A percentile compares a stretch with the other conserved stretches of the same genome.
Conservation (phyloP, 495 filamentous ascomycete species). For the Aspergillus haitiensis region DNA sequence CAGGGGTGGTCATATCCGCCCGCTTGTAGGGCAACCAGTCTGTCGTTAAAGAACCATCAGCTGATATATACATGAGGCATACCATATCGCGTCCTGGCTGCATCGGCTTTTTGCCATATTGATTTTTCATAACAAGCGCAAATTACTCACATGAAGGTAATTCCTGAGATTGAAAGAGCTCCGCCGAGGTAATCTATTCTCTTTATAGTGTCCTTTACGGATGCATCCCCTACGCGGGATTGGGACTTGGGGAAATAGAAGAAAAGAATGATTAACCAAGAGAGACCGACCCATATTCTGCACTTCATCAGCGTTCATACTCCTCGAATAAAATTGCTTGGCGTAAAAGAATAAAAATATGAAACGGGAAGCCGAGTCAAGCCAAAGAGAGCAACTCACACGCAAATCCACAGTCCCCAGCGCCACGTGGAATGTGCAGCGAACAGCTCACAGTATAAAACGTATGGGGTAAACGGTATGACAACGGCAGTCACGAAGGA, state of each 20-base stretch:
- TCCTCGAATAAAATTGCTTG: too few species aligned
- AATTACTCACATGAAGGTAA: neutral
- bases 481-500: neutral
- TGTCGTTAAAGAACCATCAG: neutral
- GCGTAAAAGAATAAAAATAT: neutral
- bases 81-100: too few species aligned
- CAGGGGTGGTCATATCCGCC: conserved; percentile 1
- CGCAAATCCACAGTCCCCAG: conserved; percentile 1
- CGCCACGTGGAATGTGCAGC: neutral
- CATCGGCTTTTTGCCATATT: neutral
- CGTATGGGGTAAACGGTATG: neutral
- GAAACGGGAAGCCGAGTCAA: neutral
- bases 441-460: neutral
- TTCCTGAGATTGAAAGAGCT: neutral
- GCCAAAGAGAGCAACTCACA: neutral
- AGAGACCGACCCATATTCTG: neutral
- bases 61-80: too few species aligned
- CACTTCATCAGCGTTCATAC: neutral
- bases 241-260: neutral
- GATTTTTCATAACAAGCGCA: neutral
- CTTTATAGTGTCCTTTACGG: neutral
- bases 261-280: neutral
- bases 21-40: neutral
- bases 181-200: neutral
- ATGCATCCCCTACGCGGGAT: neutral